Evolutionary conservation across 2,329 filamentous ascomycete species (phyloP).

Genomic region (Hypoxylon sp.): DNA sequence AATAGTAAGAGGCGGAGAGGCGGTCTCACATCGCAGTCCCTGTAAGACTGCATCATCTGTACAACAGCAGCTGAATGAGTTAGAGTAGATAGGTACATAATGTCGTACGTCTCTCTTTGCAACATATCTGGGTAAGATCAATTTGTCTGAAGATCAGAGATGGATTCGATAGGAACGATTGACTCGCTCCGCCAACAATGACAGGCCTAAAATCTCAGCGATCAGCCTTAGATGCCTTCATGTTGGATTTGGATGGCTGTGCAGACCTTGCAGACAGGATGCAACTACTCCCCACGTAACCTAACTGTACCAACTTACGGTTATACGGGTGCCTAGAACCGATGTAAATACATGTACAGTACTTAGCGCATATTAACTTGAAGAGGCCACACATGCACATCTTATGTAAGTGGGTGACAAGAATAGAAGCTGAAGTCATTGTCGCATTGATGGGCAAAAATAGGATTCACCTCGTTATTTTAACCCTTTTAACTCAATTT

Average conservation of each 20-base stretch:
- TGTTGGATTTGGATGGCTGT: constrained; percentile 36
- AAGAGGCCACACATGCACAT: constrained; percentile 2
- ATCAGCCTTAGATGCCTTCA: constrained; percentile 38
- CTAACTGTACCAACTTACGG: constrained; percentile 29
- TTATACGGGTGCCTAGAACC: constrained; percentile 33
- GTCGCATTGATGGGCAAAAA: constrained; percentile 3
- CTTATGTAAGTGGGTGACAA: constrained; percentile 20
- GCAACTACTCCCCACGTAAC: constrained; percentile 33
- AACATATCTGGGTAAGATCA: constrained; percentile 7
- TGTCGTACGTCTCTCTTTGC: constrained; percentile 7
- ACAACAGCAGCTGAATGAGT: constrained; percentile 1
- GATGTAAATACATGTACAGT: constrained; percentile 26
- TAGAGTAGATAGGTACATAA: not conserved
- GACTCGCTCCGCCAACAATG: constrained; percentile 33
- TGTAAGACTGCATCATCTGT: constrained; percentile 15
- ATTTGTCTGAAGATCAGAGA: constrained; percentile 36
- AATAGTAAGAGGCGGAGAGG: constrained; percentile 1
- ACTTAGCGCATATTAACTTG: constrained; percentile 7
- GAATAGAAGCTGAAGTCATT: constrained; percentile 42
- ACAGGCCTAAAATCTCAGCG: constrained; percentile 16
- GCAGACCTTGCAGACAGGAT: constrained; percentile 25
- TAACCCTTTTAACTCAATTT: constrained; percentile 14
- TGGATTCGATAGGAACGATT: constrained; percentile 33
- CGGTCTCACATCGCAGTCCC: not conserved
- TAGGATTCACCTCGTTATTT: constrained; percentile 11